These are phyloP conservation scores for Ochromonadaceae sp. DNA, from an alignment of 352 stramenopile genomes.

Conservation along the genomic window DNA sequence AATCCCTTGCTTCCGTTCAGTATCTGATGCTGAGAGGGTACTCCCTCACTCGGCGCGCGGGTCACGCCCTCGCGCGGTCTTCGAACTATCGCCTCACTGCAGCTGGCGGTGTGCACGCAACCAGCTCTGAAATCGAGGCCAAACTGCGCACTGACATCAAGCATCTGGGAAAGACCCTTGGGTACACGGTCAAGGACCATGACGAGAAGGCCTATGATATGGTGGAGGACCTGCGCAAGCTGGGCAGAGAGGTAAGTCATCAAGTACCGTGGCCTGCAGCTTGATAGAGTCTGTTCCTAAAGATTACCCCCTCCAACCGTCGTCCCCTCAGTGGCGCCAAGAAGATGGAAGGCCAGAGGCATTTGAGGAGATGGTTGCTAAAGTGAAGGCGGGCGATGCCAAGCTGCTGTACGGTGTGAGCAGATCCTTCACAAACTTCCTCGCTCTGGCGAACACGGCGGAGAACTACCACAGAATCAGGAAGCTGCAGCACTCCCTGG, in stretches of 20 bases:
- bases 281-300: background rate
- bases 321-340: background rate
- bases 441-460: constrained; percentile 55
- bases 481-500: constrained; percentile 23
- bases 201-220: constrained; percentile 27
- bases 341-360: too few species aligned
- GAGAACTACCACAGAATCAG: constrained; percentile 49
- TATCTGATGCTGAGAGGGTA: too few species aligned
- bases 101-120: too few species aligned
- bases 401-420: constrained; percentile 41
- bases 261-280: background rate
- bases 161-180: constrained; percentile 29
- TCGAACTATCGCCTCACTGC: too few species aligned
- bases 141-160: constrained; percentile 36
- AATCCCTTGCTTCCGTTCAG: too few species aligned
- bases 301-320: too few species aligned
- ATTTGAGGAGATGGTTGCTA: constrained; percentile 23
- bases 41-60: too few species aligned
- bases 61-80: too few species aligned
- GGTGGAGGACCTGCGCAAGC: constrained; percentile 29
- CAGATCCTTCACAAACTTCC: constrained; percentile 57
- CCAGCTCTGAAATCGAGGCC: too few species aligned
- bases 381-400: constrained; percentile 23
- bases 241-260: constrained; percentile 27
- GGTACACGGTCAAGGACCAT: constrained; percentile 30